Base-by-base conservation (phyloP, 179 eudicot genomes). In the Heliamphora pulchella region DNA sequence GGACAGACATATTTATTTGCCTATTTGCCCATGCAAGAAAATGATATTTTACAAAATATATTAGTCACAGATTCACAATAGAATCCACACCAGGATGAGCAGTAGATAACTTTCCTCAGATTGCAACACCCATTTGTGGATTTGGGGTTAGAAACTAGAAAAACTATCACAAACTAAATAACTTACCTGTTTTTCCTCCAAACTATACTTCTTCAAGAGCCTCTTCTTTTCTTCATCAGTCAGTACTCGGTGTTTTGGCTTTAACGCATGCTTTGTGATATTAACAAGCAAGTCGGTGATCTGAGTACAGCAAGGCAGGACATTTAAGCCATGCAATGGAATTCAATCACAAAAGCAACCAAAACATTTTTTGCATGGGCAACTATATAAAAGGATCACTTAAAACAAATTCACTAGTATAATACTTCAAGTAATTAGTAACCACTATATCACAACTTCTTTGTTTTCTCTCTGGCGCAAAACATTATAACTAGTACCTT, bases 251-350 rank as follows among this genome's bases (percentile, higher is more conserved):
- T 93, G 98, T 81, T 84, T 90, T 64, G 98, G 98, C 90, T 93
- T 93, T 82, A 93, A 81, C 31, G 83, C 93, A 83, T 95, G 98
- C 83, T 87, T 93, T 10, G 98, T 95, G 54, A 93, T 83, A 79
- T 95, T 95, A 80, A 93, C 90, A 47, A 95, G 97, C 89, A 95
- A 82, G 78, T 95, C 98, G 0, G 98, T 93, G 51, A 95, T 95
- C 98, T 95, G 80, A 59, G 86, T n/a, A 80, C 47, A 79, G 0
- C 59, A 9, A 4, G 51, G 20, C 1, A n/a, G 8, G 47, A 65
- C 18, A 65, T 72, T 48, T 57, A 62, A 51, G 22, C 17, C 59
- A 78, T 50, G 68, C 79, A 57, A 11, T 61, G 18, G 71, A 44
- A 8, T 54, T 20, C 3, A 46, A 75, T n/a, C 67, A 58, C 17